Conservation (phyloP, 208 protist species). For the Crithidia fasciculata region DNA sequence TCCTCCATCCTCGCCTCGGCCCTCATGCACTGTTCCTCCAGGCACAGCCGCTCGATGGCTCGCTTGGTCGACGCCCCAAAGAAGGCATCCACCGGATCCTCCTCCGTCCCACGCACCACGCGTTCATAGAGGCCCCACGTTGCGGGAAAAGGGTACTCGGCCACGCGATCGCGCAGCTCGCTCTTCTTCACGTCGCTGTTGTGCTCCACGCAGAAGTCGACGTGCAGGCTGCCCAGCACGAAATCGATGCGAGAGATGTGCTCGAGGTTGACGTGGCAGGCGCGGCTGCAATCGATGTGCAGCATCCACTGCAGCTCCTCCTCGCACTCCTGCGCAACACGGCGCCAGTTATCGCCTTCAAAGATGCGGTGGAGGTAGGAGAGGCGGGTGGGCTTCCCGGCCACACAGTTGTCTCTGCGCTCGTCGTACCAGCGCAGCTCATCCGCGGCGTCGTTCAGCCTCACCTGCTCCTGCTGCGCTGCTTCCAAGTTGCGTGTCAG, state of each 20-base stretch:
- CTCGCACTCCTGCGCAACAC: constrained; percentile 15
- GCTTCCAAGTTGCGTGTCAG: background rate
- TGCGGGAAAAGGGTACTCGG: constrained; percentile 21
- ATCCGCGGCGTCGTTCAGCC: background rate
- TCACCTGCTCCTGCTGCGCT: background rate
- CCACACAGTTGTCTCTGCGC: constrained; percentile 10
- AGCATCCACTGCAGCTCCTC: constrained; percentile 37
- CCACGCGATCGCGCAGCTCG: constrained; percentile 13
- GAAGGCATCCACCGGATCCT: background rate
- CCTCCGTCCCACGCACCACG: background rate
- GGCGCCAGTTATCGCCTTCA: constrained; percentile 39
- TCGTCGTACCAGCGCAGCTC: constrained; percentile 21
- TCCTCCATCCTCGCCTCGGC: constrained; percentile 17
- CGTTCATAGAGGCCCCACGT: constrained; percentile 11
- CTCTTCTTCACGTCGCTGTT: constrained; percentile 34
- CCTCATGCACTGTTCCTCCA: constrained; percentile 26
- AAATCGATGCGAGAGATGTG: constrained; percentile 31
- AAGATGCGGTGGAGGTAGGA: constrained; percentile 4
- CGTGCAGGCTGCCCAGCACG: constrained; percentile 38
- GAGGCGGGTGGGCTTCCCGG: background rate
- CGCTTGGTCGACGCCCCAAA: background rate
- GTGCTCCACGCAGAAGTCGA: constrained; percentile 41
- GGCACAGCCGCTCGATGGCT: background rate
- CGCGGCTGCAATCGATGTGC: constrained; percentile 28
- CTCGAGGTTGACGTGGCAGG: constrained; percentile 45